Evolutionary conservation across 108 stramenopile species (phyloP).

Genomic region (Chaetoceros muelleri): DNA sequence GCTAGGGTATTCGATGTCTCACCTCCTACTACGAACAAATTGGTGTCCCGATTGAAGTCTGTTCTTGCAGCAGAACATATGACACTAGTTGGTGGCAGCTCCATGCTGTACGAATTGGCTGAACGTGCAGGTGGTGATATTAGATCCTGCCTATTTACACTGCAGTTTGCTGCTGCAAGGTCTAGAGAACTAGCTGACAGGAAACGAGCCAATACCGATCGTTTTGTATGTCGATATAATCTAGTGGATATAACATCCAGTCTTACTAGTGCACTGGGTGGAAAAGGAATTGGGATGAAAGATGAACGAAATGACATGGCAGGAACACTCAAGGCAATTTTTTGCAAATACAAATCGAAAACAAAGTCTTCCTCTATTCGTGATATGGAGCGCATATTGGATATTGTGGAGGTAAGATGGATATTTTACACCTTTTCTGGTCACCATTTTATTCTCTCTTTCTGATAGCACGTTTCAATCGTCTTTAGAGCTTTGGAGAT

Average conservation of each 20-base stretch:
- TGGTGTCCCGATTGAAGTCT: constrained; percentile 73
- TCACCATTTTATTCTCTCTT: too few relatives aligned
- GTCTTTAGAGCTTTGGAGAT: constrained; percentile 40
- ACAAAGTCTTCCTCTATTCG: constrained; percentile 6
- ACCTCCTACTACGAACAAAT: constrained; percentile 47
- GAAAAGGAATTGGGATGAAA: constrained; percentile 51
- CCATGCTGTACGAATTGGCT: constrained; percentile 57
- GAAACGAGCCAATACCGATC: constrained; percentile 10
- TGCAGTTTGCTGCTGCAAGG: constrained; percentile 78
- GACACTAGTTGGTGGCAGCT: constrained; percentile 31
- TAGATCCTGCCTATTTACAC: constrained; percentile 83
- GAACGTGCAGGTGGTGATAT: constrained; percentile 73
- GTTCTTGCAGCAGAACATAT: constrained; percentile 59
- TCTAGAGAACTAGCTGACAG: constrained; percentile 30
- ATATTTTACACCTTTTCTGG: constrained; percentile 15
- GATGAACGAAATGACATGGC: constrained; percentile 64
- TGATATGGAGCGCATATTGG: constrained; percentile 23
- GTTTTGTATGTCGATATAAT: not conserved
- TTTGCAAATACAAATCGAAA: constrained; percentile 38
- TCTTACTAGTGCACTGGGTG: constrained; percentile 35
- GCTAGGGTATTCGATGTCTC: constrained; percentile 76
- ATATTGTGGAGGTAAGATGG: constrained; percentile 19
- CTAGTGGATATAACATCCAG: constrained; percentile 47
- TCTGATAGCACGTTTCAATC: too few relatives aligned
- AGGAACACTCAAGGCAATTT: constrained; percentile 42